Evolutionary conservation across 1,284 basidiomycete genomes (phyloP), one percentile per base, ranked within the genome.

Genomic region (Apiotrichum sp.): DNA sequence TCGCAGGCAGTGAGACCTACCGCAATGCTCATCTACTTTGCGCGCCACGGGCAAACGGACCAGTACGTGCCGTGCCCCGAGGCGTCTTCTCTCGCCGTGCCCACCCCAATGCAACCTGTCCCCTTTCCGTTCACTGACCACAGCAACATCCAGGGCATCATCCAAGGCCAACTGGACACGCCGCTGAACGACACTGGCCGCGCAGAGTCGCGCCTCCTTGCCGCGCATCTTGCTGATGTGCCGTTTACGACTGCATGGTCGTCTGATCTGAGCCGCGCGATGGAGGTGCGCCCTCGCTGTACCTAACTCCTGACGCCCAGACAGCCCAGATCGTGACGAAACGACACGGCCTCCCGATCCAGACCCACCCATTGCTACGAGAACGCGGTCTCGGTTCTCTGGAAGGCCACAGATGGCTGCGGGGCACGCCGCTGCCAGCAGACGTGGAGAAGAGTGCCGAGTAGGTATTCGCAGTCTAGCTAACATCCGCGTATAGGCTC

Each of bases 151-250:
- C 55, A 62, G 22, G 70, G 72, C 14, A 68, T 73, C 44, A 72
- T 76, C 14, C 75, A 77, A 59, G 75, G 75, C 31, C 70, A 74
- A 8, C 52, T 69, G 14, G 72, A 77, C 57, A 71, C 67, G 2
- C 68, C 66, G 14, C 62, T 77, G 11, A 77, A 76, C 49, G 67
- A 64, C 11, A 62, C 64, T 9, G 75, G 75, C 0, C 61, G 67
- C 6, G 16, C 38, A 0, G 70, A 76, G 58, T 65, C 72, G 6
- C 22, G 43, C 1, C 47, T 63, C 1, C 55, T 73, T 1, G 65
- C 66, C 5, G 47, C 68, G 4, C 45, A 56, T 3, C 53, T 76
- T 2, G 47, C 52, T 7, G 40, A 62, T 11, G 50, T 67, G 9
- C 55, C 55, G 14, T 67, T 72, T 29, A 57, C 53, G 10, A 58